Conservation (phyloP, 331 rosid species). For the Malus hybrid region DNA sequence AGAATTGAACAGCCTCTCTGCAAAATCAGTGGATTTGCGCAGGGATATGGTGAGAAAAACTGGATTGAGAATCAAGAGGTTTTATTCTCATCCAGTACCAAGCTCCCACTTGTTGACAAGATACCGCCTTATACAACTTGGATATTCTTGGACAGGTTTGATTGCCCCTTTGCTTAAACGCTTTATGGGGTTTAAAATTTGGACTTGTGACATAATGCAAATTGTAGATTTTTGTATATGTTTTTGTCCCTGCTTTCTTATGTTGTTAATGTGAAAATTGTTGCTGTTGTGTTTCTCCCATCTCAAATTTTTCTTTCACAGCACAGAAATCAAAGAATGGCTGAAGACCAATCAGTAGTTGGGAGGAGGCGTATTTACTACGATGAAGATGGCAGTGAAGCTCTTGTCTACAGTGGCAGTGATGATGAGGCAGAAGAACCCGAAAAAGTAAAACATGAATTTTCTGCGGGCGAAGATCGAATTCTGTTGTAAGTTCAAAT, state of each 20-base stretch:
- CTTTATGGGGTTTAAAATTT: not conserved
- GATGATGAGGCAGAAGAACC: conserved; percentile 81
- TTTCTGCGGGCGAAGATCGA: conserved; percentile 74
- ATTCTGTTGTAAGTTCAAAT: conserved; percentile 52
- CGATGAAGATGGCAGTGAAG: conserved; percentile 89
- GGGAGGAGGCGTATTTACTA: conserved; percentile 93
- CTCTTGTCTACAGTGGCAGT: conserved; percentile 88
- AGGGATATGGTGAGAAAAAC: conserved; percentile 58
- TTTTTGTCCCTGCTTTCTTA: not conserved
- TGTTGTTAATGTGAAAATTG: not conserved
- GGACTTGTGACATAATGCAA: not conserved
- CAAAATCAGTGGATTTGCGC: conserved; percentile 47
- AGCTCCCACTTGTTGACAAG: conserved; percentile 56
- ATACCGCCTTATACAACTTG: conserved; percentile 94
- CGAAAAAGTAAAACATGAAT: conserved; percentile 78
- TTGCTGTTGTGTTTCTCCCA: conserved; percentile 30
- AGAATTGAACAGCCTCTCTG: conserved; percentile 59
- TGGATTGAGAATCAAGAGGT: conserved; percentile 41
- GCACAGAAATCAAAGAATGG: conserved; percentile 98
- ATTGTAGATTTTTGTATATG: not conserved
- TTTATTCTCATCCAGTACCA: conserved; percentile 37
- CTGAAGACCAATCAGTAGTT: conserved; percentile 92
- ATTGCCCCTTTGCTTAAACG: not conserved
- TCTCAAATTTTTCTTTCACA: conserved; percentile 48
- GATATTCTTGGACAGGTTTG: conserved; percentile 84